Percentiles rank a stretch among this genome's conserved stretches.
Evolutionary conservation across 331 rosid genomes (phyloP).

Genomic region (Prunus yedoensis): DNA sequence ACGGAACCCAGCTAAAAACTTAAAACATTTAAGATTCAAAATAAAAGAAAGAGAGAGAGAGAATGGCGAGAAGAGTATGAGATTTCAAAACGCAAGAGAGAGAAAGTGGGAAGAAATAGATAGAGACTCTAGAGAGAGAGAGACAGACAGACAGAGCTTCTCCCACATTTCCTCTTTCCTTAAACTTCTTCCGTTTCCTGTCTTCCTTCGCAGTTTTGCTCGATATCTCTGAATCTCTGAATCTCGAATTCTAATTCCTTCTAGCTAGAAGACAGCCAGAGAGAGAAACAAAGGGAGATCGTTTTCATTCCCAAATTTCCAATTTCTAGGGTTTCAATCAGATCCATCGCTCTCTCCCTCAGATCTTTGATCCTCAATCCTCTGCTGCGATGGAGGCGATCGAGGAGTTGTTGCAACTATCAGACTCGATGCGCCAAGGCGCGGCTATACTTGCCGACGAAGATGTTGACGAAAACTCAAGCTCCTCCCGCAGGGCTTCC

Average conservation of each 20-base stretch:
- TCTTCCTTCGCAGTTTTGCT: not conserved
- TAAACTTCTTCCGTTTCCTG: not conserved
- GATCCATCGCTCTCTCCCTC: slow-evolving; percentile 7
- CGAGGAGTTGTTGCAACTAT: slow-evolving; percentile 73
- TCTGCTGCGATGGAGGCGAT: slow-evolving; percentile 65
- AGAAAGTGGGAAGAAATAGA: slow-evolving; percentile 19
- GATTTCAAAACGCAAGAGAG: slow-evolving; percentile 33
- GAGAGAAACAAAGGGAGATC: slow-evolving; percentile 1
- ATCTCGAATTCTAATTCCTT: not conserved
- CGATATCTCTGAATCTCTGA: not conserved
- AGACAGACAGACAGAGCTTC: not conserved
- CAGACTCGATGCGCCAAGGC: slow-evolving; percentile 91
- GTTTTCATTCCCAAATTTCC: slow-evolving; percentile 3
- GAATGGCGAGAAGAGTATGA: not conserved
- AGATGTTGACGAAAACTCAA: slow-evolving; percentile 62
- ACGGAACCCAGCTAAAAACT: not conserved
- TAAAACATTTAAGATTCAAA: slow-evolving; percentile 5
- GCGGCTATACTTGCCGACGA: slow-evolving; percentile 87
- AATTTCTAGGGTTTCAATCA: slow-evolving; percentile 33
- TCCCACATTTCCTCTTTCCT: slow-evolving; percentile 15
- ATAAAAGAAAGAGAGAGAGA: slow-evolving; percentile 15
- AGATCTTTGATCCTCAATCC: slow-evolving; percentile 22
- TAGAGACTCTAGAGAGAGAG: slow-evolving; percentile 18
- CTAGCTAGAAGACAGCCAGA: not conserved
- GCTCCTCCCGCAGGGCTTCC: slow-evolving; percentile 66